Percentiles rank a stretch among this genome's conserved stretches.
phyloP scores from a whole-genome alignment of 352 stramenopile species.

The Globisporangium acanthophoron region DNA sequence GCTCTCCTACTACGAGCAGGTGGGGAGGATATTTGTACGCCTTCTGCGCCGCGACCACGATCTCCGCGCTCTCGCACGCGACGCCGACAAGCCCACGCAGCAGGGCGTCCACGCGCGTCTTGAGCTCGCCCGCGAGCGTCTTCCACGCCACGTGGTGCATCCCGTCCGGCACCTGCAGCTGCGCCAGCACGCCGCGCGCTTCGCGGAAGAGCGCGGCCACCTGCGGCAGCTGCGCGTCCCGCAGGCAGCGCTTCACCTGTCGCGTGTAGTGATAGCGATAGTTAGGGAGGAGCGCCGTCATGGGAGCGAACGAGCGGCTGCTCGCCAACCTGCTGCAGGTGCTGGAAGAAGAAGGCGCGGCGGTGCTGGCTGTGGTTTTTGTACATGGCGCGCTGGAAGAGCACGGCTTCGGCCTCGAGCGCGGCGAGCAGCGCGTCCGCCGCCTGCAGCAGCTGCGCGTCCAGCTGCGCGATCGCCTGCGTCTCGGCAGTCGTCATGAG shows the following conservation, averaged over 20 bases:
- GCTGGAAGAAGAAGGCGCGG: conserved; percentile 74
- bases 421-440: conserved; percentile 25
- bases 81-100: conserved; percentile 40
- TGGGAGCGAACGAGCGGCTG: not conserved
- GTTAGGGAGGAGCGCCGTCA: too few species aligned
- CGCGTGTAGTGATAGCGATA: too few species aligned
- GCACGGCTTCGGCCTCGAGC: conserved; percentile 47
- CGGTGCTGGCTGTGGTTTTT: conserved; percentile 88
- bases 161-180: conserved; percentile 34
- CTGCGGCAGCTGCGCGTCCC: conserved; percentile 34
- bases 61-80: conserved; percentile 24
- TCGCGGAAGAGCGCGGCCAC: conserved; percentile 34
- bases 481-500: conserved; percentile 10
- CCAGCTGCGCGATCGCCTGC: conserved; percentile 28
- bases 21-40: conserved; percentile 52
- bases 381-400: conserved; percentile 83
- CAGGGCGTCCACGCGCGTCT: conserved; percentile 36
- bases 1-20: not conserved
- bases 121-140: conserved; percentile 51
- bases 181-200: conserved; percentile 30
- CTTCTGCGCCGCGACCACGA: conserved; percentile 62
- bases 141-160: conserved; percentile 82
- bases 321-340: conserved; percentile 49
- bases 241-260: conserved; percentile 64
- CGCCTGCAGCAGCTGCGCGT: conserved; percentile 30